Percentiles rank a stretch among this genome's conserved stretches.
Evolutionary conservation across 2,329 filamentous ascomycete genomes (phyloP).

Genomic region (Colletotrichum scovillei): DNA sequence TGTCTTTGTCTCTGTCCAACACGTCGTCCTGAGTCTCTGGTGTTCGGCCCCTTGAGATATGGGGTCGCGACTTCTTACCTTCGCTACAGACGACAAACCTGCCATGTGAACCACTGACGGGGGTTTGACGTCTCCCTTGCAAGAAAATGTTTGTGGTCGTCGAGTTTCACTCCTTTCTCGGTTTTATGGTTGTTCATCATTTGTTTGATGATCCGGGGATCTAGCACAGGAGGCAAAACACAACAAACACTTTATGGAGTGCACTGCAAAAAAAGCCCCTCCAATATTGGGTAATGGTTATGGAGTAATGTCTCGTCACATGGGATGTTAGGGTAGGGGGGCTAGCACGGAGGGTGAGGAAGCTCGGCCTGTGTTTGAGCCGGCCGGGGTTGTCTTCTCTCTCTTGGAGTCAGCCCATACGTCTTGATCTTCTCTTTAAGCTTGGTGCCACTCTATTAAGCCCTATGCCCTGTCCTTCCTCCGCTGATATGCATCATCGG

Average conservation of each 20-base stretch:
- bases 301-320: no score
- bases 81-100: background rate
- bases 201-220: slow-evolving; percentile 38
- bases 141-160: slow-evolving; percentile 14
- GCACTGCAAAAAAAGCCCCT: no score
- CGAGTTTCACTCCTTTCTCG: slow-evolving; percentile 12
- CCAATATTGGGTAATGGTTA: no score
- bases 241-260: slow-evolving; percentile 6
- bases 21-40: background rate
- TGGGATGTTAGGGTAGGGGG: no score
- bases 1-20: background rate
- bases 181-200: slow-evolving; percentile 22
- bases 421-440: background rate
- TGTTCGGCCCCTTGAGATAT: background rate
- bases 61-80: background rate
- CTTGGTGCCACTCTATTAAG: background rate
- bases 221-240: slow-evolving; percentile 27
- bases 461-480: background rate
- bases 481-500: background rate
- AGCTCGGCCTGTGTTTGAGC: slow-evolving; percentile 4
- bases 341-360: background rate
- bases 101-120: background rate
- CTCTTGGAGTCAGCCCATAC: background rate
- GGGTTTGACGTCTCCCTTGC: background rate
- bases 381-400: background rate